Evolutionary conservation across 2,329 filamentous ascomycete genomes (phyloP).

Genomic region (Cytospora schulzeri): DNA sequence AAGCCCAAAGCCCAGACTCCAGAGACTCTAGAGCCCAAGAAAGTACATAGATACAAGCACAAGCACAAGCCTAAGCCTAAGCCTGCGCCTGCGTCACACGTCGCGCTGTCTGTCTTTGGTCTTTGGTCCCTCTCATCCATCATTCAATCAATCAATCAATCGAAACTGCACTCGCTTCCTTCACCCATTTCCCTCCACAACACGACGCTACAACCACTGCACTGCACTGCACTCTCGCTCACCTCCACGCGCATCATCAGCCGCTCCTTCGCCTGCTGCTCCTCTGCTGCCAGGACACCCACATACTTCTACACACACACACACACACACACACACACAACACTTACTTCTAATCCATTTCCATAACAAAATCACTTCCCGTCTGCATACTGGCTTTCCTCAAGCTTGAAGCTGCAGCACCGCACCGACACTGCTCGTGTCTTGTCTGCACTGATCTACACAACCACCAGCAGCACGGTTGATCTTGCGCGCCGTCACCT

Average conservation of each 20-base stretch:
- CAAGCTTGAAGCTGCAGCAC: slow-evolving; percentile 6
- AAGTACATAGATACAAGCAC: neutral
- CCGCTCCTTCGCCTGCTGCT: neutral
- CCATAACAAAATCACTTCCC: neutral
- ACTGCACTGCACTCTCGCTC: neutral
- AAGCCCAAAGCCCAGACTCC: slow-evolving; percentile 5
- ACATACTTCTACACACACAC: neutral
- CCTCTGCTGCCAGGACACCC: neutral
- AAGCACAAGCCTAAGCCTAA: neutral
- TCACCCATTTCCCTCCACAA: neutral
- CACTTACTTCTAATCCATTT: neutral
- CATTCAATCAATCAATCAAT: neutral
- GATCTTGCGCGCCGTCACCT: slow-evolving; percentile 27
- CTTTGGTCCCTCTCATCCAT: neutral
- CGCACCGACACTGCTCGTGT: slow-evolving; percentile 15
- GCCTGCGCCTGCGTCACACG: slow-evolving; percentile 7
- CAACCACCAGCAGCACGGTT: slow-evolving; percentile 18
- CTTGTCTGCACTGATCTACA: slow-evolving; percentile 17
- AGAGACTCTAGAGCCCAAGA: neutral
- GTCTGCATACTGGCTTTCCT: slow-evolving; percentile 9
- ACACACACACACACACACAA: neutral
- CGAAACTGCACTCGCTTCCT: slow-evolving; percentile 2
- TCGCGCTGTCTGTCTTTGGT: slow-evolving; percentile 10
- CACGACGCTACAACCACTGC: neutral
- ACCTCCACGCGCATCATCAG: neutral